Evolutionary conservation across 2,329 filamentous ascomycete species (phyloP), one percentile per base, ranked within the genome.

Genomic region (Nothophaeocryptopus gaeumannii): DNA sequence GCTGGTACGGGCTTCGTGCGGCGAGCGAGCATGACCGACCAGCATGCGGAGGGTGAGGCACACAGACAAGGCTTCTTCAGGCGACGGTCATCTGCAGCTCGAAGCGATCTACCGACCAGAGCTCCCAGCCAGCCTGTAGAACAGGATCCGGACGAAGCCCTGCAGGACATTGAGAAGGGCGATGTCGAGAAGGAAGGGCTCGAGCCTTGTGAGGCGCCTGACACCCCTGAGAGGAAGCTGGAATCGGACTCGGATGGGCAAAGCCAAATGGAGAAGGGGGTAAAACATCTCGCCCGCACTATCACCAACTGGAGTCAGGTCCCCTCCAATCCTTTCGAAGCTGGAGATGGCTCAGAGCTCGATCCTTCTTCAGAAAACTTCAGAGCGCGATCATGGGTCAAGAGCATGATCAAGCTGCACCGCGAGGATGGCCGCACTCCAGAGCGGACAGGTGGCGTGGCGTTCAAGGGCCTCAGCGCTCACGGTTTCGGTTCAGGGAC

Each of bases 401-500:
- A 75, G 62, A 72, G 73, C 14, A 73, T 77, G 67, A 69, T 77
- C 51, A 73, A 77, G 55, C 54, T 77, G 38, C 69, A 71, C 38
- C 66, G 69, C 2, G 60, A 66, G 32, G 74, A 77, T 48, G 66
- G 72, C 33, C 70, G 68, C 35, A 66, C 63, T 7, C 73, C 72
- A 4, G 58, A 63, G 5, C 67, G 75, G 8, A 76, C 74, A 8
- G 71, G 74, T 16, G 75, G 75, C 56, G 59, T 78, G 30, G 67
- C 72, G 11, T 78, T 76, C 63, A 64, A 63, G 35, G 68, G 72
- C 39, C 62, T 78, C 31, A 77, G 72, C 43, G 75, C 73, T n/a
- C 71, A 75, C 49, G 75, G 75, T 26, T 77, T 70, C 51, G 75
- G 75, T 39, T 65, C 69, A 42, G 72, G 70, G 16, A 75, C 74